Percentiles rank a stretch among this genome's conserved stretches.
Evolutionary conservation across 2,329 filamentous ascomycete genomes (phyloP).

Genomic region (Pestalotiopsis sp.): DNA sequence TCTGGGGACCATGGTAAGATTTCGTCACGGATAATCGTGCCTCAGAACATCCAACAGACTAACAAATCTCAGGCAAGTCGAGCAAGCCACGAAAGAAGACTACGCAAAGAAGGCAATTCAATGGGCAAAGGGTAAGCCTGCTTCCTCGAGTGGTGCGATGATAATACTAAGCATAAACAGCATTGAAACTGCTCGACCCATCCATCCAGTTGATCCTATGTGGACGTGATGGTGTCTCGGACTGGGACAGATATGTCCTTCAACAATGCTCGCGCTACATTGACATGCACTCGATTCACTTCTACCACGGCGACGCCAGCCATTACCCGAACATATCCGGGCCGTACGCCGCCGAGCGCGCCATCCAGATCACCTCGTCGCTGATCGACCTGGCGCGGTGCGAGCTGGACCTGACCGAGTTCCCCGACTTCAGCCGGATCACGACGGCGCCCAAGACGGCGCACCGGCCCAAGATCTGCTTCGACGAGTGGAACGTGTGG

Average conservation of each 20-base stretch:
- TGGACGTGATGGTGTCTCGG: constrained; percentile 68
- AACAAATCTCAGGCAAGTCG: constrained; percentile 40
- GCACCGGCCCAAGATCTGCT: constrained; percentile 66
- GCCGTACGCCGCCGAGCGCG: constrained; percentile 64
- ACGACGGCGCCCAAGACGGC: neutral
- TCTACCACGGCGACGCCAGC: constrained; percentile 50
- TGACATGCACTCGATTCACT: constrained; percentile 81
- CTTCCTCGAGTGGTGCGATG: neutral
- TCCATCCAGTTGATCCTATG: constrained; percentile 73
- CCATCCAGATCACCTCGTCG: constrained; percentile 69
- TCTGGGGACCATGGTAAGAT: constrained; percentile 66
- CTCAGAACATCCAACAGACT: neutral
- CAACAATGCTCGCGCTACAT: constrained; percentile 70
- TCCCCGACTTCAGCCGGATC: constrained; percentile 40
- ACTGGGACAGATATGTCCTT: constrained; percentile 75
- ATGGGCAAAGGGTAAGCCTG: constrained; percentile 62
- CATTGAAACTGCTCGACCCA: constrained; percentile 72
- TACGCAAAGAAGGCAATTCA: constrained; percentile 71
- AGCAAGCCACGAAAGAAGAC: constrained; percentile 69
- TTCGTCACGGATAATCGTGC: neutral
- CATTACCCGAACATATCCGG: constrained; percentile 13
- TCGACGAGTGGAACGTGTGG: constrained; percentile 88
- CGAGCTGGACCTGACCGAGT: constrained; percentile 63
- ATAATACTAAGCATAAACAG: constrained; percentile 26
- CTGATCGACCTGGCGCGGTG: constrained; percentile 76